These are phyloP conservation scores for Elsinoe batatas DNA, from an alignment of 2,329 filamentous ascomycete species.

Conservation along the genomic window DNA sequence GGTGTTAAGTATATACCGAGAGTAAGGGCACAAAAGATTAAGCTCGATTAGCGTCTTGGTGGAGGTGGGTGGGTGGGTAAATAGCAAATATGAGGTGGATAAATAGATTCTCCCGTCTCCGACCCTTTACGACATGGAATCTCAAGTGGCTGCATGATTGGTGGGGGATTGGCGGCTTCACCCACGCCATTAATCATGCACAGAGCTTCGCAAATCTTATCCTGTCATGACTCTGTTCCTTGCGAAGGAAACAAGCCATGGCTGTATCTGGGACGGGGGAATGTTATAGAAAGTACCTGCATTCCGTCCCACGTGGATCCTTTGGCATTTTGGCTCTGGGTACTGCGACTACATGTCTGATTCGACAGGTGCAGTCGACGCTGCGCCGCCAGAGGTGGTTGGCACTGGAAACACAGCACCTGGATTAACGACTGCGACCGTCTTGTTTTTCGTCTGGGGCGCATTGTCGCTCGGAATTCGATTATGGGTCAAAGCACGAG, in stretches of 20 bases:
- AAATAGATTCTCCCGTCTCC: too few relatives aligned
- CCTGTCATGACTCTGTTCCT: not conserved
- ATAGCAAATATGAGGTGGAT: too few relatives aligned
- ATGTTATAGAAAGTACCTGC: not conserved
- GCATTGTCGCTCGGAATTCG: not conserved
- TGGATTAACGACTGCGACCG: constrained; percentile 5
- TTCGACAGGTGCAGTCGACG: not conserved
- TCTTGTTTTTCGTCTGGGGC: constrained; percentile 11
- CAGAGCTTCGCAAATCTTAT: not conserved
- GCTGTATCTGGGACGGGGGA: not conserved
- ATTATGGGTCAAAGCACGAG: constrained; percentile 6
- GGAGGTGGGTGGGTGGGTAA: too few relatives aligned
- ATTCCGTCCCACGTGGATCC: not conserved
- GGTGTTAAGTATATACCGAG: too few relatives aligned
- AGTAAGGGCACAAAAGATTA: too few relatives aligned
- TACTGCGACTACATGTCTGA: not conserved
- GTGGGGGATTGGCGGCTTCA: not conserved
- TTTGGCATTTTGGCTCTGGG: not conserved
- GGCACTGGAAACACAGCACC: constrained; percentile 11
- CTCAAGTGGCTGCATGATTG: not conserved
- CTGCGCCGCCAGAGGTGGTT: not conserved
- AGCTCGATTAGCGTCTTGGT: too few relatives aligned
- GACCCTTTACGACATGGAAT: not conserved
- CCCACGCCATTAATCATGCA: not conserved
- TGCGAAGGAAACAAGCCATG: not conserved